A percentile compares a stretch with the other conserved stretches of the same genome.
Evolutionary conservation across 805 yeast genomes (phyloP).

Genomic region (Nakazawaea ernobii): DNA sequence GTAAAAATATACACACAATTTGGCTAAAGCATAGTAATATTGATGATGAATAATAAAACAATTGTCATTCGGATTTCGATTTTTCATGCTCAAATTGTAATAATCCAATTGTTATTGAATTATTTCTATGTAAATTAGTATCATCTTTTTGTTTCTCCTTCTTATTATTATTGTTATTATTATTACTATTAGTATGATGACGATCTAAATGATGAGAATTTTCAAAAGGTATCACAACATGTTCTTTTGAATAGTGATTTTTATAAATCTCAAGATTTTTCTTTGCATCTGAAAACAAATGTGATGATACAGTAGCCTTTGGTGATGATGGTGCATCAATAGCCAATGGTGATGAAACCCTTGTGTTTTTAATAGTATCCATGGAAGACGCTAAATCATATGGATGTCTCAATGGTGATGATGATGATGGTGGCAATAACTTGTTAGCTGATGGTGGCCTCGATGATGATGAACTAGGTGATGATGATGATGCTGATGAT

Average conservation of each 20-base stretch:
- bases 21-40: too few relatives aligned
- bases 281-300: conserved; percentile 12
- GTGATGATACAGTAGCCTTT: conserved; percentile 23
- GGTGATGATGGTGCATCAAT: conserved; percentile 28
- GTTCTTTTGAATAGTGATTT: conserved; percentile 42
- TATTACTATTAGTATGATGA: conserved; percentile 15
- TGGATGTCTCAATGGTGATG: conserved; percentile 6
- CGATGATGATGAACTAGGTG: too few relatives aligned
- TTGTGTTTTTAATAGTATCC: conserved; percentile 3
- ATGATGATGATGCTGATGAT: conserved; percentile 9
- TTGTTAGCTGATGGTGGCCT: conserved; percentile 24
- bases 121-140: background rate
- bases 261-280: conserved; percentile 23
- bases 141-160: background rate
- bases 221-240: conserved; percentile 33
- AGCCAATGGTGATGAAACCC: conserved; percentile 29
- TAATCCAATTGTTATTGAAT: conserved; percentile 9
- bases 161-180: conserved; percentile 2
- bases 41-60: background rate
- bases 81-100: conserved; percentile 3
- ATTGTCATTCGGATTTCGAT: too few relatives aligned
- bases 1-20: too few relatives aligned
- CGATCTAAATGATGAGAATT: conserved; percentile 32
- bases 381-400: background rate
- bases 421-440: conserved; percentile 17